A percentile compares a stretch with the other conserved stretches of the same genome.
Evolutionary conservation across 2,329 filamentous ascomycete species (phyloP).

Genomic region (Laburnicola sp.): DNA sequence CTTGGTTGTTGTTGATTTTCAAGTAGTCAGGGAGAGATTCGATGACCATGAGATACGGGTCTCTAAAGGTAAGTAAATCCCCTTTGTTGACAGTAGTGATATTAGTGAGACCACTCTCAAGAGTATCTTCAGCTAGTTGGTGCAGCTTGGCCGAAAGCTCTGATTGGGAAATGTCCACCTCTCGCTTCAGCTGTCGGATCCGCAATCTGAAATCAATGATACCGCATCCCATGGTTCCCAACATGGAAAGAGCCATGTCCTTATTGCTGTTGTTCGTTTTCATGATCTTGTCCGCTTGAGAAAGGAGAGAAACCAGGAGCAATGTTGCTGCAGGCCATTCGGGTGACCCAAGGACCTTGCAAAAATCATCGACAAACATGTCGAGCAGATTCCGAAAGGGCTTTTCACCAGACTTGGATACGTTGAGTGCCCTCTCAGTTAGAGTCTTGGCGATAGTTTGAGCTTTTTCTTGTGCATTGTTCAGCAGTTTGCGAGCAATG

Average conservation of each 20-base stretch:
- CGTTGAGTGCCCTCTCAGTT: conserved; percentile 81
- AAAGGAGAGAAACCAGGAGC: conserved; percentile 75
- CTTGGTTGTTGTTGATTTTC: conserved; percentile 65
- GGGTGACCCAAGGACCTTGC: conserved; percentile 80
- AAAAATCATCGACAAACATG: conserved; percentile 93
- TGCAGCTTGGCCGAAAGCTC: conserved; percentile 57
- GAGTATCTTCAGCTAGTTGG: conserved; percentile 56
- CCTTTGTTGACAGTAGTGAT: conserved; percentile 52
- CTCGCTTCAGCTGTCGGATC: conserved; percentile 63
- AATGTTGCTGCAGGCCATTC: conserved; percentile 95
- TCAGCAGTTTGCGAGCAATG: conserved; percentile 65
- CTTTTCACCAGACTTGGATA: conserved; percentile 92
- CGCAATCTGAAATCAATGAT: conserved; percentile 80
- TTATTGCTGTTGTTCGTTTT: conserved; percentile 64
- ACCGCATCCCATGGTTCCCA: conserved; percentile 86
- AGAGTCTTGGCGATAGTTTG: conserved; percentile 83
- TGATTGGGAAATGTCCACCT: conserved; percentile 66
- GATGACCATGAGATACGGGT: conserved; percentile 77
- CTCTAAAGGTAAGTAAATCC: conserved; percentile 62
- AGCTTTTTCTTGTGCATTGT: conserved; percentile 73
- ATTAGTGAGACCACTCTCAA: conserved; percentile 43
- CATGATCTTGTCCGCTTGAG: conserved; percentile 78
- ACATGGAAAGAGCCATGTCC: conserved; percentile 86
- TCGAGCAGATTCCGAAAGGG: conserved; percentile 93
- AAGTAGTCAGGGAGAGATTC: conserved; percentile 77